Evolutionary conservation across 208 protist genomes (phyloP), one percentile per base, ranked within the genome.

Genomic region (Leptomonas pyrrhocoris): DNA sequence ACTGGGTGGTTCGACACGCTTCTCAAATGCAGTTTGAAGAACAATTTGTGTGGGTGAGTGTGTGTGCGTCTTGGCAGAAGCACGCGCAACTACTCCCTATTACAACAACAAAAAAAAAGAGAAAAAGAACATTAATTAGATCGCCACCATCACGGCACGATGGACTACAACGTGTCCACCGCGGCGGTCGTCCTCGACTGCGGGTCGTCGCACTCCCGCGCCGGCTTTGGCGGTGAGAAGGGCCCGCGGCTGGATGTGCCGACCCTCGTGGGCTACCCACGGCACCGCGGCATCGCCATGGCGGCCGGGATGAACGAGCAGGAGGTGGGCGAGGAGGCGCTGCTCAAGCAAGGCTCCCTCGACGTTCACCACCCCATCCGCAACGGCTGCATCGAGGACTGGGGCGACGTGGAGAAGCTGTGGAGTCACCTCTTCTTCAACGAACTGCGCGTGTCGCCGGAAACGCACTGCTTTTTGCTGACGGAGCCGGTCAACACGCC

Each of bases 401-500:
- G 96, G 94, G 90, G 92, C 21, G 88, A 97, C 38, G 96, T 97
- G 84, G 92, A 97, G 63, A 88, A 92, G 77, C 72, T 97, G 46
- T 98, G 95, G 94, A 86, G 85, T 31, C 86, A 97, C 69, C 78
- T 96, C 28, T 91, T 98, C 69, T 98, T 95, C 80, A 89, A 86
- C 16, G 92, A 98, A 73, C 77, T 98, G 48, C 84, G 85, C 8
- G 90, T 97, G 1, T 92, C 74, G 7, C 94, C 95, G 21, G 94
- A 98, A 64, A 94, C 84, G 43, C 93, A 98, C 83, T 88, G 86
- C 69, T 95, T 98, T 59, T 46, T 98, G 40, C 68, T 94, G 21
- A 94, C 94, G 18, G 92, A 98, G 73, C 68, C 88, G 16, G 89
- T 96, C 30, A 94, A 96, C 60, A 84, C 93, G 9, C 89, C 88